These are phyloP conservation scores for Cryphonectria radicalis DNA, from an alignment of 2,329 filamentous ascomycete genomes.

Conservation along the genomic window DNA sequence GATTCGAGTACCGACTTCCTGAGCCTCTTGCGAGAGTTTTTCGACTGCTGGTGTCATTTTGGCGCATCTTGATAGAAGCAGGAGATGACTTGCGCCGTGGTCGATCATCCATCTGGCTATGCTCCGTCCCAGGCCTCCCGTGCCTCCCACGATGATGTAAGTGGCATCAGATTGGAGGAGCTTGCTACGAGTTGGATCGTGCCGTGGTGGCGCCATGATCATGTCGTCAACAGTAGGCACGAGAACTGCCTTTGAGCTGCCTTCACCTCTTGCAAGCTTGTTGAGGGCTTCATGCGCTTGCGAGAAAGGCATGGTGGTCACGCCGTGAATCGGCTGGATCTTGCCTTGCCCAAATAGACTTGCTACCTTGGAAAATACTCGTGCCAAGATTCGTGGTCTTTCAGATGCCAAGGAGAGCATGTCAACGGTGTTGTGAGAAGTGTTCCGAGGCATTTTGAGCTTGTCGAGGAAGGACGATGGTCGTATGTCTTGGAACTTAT, in stretches of 20 bases:
- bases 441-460: constrained; percentile 39
- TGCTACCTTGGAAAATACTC: constrained; percentile 44
- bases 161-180: constrained; percentile 29
- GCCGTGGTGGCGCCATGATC: constrained; percentile 15
- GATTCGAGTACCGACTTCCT: constrained; percentile 44
- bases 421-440: constrained; percentile 51
- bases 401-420: constrained; percentile 48
- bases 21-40: constrained; percentile 23
- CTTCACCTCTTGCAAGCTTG: constrained; percentile 41
- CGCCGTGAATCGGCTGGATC: constrained; percentile 43
- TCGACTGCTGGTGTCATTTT: not conserved
- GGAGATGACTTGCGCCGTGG: constrained; percentile 28
- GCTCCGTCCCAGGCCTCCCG: constrained; percentile 35
- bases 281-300: constrained; percentile 45
- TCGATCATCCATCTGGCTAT: constrained; percentile 31
- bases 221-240: constrained; percentile 19
- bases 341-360: constrained; percentile 40
- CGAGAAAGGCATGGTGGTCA: constrained; percentile 43
- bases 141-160: constrained; percentile 35
- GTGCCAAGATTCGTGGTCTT: constrained; percentile 46
- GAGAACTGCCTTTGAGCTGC: constrained; percentile 47
- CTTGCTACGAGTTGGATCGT: not conserved
- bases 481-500: not conserved
- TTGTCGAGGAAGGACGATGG: not conserved
- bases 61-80: constrained; percentile 31